Evolutionary conservation across 192 early-diverging fungal species (phyloP), one percentile per base, ranked within the genome.

Genomic region (Backusella liffmaniae): DNA sequence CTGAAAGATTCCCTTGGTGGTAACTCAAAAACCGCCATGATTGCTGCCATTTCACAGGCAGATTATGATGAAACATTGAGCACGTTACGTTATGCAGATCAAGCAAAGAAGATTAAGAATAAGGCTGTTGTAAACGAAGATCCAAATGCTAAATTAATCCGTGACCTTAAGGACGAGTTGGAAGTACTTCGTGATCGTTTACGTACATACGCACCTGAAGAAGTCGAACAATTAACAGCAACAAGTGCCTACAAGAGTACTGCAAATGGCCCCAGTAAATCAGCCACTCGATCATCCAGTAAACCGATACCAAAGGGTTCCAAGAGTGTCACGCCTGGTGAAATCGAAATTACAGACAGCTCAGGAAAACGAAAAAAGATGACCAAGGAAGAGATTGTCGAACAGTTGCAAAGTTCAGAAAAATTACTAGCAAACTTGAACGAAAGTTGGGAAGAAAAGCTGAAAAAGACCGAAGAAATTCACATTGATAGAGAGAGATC

Each of bases 61-160:
- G 88, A 86, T 65, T 90, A 88, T 36, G 78, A 83, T 53, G 91
- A 92, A 81, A 87, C 91, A 16, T 85, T 92, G 34, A 89, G 84
- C 72, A 95, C 94, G 0, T 79, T 95, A 29, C 86, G 94, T 36
- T 95, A 94, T 71, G 93, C 91, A 1, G 91, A 95, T 74, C 87
- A 94, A 39, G 94, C 93, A 42, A 95, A 93, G 78, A 89, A 86
- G 74, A 93, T 95, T 74, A 87, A 94, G 75, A 95, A 95, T 77
- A 88, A 88, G 74, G 92, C 93, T 1, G 86, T 90, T 0, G 89
- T 95, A 41, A 95, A 95, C 76, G 93, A 95, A 81, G 91, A 93
- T 62, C 89, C 91, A 7, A 87, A 88, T 42, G 85, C 84, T 23
- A 87, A 84, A 62, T 72, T 92, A 16, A 88, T 95, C 56, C 85